phyloP scores from a whole-genome alignment of 164 flowering plant genomes.

The Umbilicus rupestris region DNA sequence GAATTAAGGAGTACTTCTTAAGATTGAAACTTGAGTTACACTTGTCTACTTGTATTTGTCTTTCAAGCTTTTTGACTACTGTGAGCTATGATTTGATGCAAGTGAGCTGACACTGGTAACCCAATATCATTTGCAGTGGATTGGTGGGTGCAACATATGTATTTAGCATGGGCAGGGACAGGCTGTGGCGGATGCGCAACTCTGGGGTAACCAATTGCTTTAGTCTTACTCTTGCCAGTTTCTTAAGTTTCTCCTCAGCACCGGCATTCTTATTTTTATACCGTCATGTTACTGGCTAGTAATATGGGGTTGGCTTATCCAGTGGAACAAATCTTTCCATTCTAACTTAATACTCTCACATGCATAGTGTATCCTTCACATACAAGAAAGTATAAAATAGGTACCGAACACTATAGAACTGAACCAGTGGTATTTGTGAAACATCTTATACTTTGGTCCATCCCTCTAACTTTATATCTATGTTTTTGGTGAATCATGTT shows the following conservation, averaged over 20 bases:
- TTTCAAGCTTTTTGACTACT: too few relatives aligned
- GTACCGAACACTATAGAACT: too few relatives aligned
- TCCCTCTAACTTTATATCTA: too few relatives aligned
- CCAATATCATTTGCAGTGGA: constrained; percentile 27
- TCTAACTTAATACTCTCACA: background rate
- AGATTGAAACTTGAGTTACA: too few relatives aligned
- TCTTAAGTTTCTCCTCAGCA: background rate
- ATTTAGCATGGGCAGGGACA: constrained; percentile 36
- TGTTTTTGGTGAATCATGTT: too few relatives aligned
- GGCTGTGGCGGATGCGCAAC: constrained; percentile 62
- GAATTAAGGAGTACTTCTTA: too few relatives aligned
- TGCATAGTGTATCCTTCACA: background rate
- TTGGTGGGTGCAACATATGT: constrained; percentile 41
- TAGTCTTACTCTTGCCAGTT: background rate
- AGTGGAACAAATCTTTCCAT: background rate
- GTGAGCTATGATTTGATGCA: too few relatives aligned
- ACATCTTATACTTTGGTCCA: too few relatives aligned
- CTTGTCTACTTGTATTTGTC: too few relatives aligned
- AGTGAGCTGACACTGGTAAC: background rate
- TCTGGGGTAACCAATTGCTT: constrained; percentile 45
- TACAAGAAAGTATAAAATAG: background rate
- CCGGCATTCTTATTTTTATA: background rate
- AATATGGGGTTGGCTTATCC: too few relatives aligned
- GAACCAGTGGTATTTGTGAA: background rate
- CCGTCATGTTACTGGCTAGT: background rate